Base-by-base conservation (phyloP, 331 rosid species). In the Spiraea crenata region DNA sequence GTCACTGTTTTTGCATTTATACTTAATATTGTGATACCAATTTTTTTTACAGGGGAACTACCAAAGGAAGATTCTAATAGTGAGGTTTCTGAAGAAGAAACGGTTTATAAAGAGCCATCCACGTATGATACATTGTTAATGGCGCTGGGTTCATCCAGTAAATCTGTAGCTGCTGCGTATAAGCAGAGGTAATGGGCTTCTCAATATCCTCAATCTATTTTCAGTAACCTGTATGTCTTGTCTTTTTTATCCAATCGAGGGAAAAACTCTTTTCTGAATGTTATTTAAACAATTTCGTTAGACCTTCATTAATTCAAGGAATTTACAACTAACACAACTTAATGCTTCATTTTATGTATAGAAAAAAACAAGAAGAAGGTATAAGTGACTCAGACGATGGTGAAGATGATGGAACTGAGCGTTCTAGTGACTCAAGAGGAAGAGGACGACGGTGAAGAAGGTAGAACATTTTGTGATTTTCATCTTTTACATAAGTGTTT, bases 301-400 rank as follows among this genome's bases (percentile, higher is more conserved):
- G 1, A 25, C 31, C 31, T 25, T 25, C 31, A 25, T 25, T 2
- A 25, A 12, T 20, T 44, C 20, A 31, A 37, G 15, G 44, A 19
- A 47, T 5, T 50, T 35, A 7, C 41, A 14, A n/a, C 42, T 64
- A 70, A 76, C 34, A 72, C 70, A 47, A 25, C 16, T 25, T 64
- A 58, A 13, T 76, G 62, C 55, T 57, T 75, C 35, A 25, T 70
- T 57, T 55, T 66, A 3, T 82, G 59, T 57, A 25, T 80, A 93
- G 96, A 83, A 86, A 82, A 82, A 84, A 84, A 63, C 83, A 79
- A 65, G 85, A 64, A 65, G 88, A 79, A 82, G 84, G 78, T 38
- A 80, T 42, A 61, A 84, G 82, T 57, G 88, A 77, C 64, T 57
- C 77, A 8, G 85, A 82, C 41, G 74, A 65, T 59, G 84, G 76